Evolutionary conservation across 2,329 filamentous ascomycete species (phyloP), one percentile per base, ranked within the genome.

Genomic region (Cordyceps cicadae): DNA sequence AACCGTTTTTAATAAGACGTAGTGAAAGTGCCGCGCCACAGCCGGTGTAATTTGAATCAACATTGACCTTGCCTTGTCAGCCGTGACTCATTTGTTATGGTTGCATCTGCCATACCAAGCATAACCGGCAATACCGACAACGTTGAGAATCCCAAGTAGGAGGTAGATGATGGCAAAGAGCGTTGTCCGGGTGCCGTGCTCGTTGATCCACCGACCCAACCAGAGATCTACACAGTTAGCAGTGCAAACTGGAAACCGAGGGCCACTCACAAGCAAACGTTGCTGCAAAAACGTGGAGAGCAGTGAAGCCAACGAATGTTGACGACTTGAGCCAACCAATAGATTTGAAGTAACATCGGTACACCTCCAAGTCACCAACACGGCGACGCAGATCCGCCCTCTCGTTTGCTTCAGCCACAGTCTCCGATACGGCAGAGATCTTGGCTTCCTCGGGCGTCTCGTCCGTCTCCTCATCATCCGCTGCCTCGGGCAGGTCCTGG

Each of bases 1-100:
- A 15, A 74, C 69, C 0, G 72, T 73, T 5, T 61, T 62, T 1
- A 75, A 65, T 1, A 66, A 39, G 9, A 63, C 56, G 32, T 64
- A 51, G 26, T 67, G 66, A 32, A 68, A 67, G 29, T 62, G 63
- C 8, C 53, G 46, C 0, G 70, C 66, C 32, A 67, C 67, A 5
- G 61, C 62, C 41, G 74, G 73, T 3, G 74, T 64, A 26, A 48
- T 54, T 39, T 60, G 58, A 3, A 54, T 55, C 41, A 50, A 50
- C 19, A 54, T 50, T 49, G 51, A 50, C 29, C 57, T 59, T 26
- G 21, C 19, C 9, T 15, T 53, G 41, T 48, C 6, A 54, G 50
- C 39, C 45, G 41, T 46, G 39, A 48, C 41, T 46, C 50, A 59
- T 52, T n/a, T 7, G n/a, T 26, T 7, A 24, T 26, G 26, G 32